These are phyloP conservation scores for Microdochium bolleyi DNA, from an alignment of 2,329 filamentous ascomycete species.

Conservation along the genomic window DNA sequence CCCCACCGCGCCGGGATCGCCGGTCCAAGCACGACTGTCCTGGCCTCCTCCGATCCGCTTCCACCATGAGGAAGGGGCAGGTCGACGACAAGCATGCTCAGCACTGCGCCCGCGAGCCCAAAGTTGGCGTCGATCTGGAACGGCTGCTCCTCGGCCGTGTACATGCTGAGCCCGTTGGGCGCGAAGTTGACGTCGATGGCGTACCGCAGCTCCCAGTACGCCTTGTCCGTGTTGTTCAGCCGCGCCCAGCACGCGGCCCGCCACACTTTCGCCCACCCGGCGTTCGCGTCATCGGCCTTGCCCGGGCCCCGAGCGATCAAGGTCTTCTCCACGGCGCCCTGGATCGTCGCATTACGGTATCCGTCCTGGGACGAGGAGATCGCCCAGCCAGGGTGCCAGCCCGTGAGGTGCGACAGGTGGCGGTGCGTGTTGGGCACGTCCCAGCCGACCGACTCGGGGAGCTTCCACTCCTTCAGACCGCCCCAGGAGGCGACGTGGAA, in stretches of 20 bases:
- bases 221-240: slow-evolving; percentile 39
- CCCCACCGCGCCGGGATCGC: slow-evolving; percentile 37
- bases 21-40: slow-evolving; percentile 34
- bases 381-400: slow-evolving; percentile 47
- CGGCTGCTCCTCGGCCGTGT: slow-evolving; percentile 31
- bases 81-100: slow-evolving; percentile 45
- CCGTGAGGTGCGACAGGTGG: slow-evolving; percentile 46
- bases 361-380: slow-evolving; percentile 32
- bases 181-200: slow-evolving; percentile 41
- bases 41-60: slow-evolving; percentile 5
- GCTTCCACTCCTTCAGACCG: slow-evolving; percentile 25
- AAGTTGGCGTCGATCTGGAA: slow-evolving; percentile 56
- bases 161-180: slow-evolving; percentile 42
- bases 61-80: slow-evolving; percentile 19
- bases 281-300: slow-evolving; percentile 37
- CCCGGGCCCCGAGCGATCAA: slow-evolving; percentile 38
- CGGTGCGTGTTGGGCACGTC: slow-evolving; percentile 21
- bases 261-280: slow-evolving; percentile 53
- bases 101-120: slow-evolving; percentile 37
- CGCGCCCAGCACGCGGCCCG: slow-evolving; percentile 47
- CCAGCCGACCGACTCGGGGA: slow-evolving; percentile 19
- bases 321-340: slow-evolving; percentile 33
- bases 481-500: slow-evolving; percentile 20
- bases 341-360: slow-evolving; percentile 33
- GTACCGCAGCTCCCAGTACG: slow-evolving; percentile 38